These are phyloP conservation scores for Haematococcus sp. DNA, from an alignment of 139 green algal genomes.

Conservation along the genomic window DNA sequence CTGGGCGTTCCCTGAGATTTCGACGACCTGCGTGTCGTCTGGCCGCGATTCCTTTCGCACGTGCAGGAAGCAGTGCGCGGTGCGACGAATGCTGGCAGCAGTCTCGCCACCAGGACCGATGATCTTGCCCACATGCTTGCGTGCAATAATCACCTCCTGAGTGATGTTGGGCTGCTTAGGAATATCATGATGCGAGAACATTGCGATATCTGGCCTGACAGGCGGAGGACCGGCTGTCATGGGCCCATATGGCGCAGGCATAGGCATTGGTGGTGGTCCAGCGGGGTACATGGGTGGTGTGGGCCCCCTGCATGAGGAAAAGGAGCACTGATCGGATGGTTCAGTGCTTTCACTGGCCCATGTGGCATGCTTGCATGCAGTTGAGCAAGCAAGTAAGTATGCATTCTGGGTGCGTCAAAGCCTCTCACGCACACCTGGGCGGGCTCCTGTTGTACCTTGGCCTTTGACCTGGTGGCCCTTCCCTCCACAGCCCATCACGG, in stretches of 20 bases:
- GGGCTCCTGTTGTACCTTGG: too few relatives aligned
- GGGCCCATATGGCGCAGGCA: background rate
- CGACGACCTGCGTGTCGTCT: slow-evolving; percentile 12
- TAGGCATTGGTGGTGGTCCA: background rate
- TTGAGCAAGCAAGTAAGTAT: too few relatives aligned
- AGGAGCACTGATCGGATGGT: too few relatives aligned
- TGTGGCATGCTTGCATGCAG: too few relatives aligned
- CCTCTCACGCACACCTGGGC: too few relatives aligned
- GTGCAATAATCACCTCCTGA: slow-evolving; percentile 4
- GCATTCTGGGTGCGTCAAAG: too few relatives aligned
- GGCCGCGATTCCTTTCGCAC: slow-evolving; percentile 12
- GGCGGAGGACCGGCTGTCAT: background rate
- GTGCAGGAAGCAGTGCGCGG: slow-evolving; percentile 1
- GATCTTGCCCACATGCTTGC: background rate
- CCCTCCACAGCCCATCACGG: too few relatives aligned
- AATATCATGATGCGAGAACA: background rate
- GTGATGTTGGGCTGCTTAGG: slow-evolving; percentile 11
- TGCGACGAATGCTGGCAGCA: slow-evolving; percentile 2
- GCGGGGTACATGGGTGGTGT: background rate
- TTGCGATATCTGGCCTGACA: too few relatives aligned
- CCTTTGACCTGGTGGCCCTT: too few relatives aligned
- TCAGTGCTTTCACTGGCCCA: too few relatives aligned
- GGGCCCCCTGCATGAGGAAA: too few relatives aligned
- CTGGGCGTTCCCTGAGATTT: background rate
- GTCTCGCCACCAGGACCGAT: slow-evolving; percentile 11